Evolutionary conservation across 768 basidiomycete genomes (phyloP).

Genomic region (Boletus pseudopeckii): DNA sequence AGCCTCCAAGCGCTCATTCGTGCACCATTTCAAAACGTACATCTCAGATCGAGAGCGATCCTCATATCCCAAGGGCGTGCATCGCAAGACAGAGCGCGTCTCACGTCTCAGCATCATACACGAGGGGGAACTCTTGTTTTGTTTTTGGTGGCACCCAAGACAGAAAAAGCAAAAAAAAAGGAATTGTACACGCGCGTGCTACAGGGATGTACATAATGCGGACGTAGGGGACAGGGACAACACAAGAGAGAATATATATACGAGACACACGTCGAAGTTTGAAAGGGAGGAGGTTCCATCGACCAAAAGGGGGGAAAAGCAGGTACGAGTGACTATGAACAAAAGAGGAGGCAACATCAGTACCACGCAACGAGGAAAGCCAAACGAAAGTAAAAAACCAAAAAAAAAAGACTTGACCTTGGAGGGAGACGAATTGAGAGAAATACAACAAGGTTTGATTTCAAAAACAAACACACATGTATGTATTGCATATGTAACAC

Average conservation of each 20-base stretch:
- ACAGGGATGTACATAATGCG: slow-evolving; percentile 24
- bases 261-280: no score
- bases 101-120: no score
- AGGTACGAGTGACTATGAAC: neutral
- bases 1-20: no score
- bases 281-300: neutral
- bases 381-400: neutral
- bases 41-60: no score
- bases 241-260: slow-evolving; percentile 1
- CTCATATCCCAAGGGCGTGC: no score
- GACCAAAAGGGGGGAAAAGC: neutral
- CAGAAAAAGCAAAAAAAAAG: neutral
- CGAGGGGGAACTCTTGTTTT: no score
- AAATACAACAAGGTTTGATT: slow-evolving; percentile 16
- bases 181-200: slow-evolving; percentile 41
- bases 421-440: neutral
- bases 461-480: slow-evolving; percentile 9
- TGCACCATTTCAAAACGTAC: no score
- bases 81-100: no score
- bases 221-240: neutral
- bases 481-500: slow-evolving; percentile 22
- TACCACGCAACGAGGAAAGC: neutral
- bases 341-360: neutral
- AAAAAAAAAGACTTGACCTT: neutral
- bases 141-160: no score